phyloP scores from a whole-genome alignment of 257 asterid species.

The Ligustrum vulgare region DNA sequence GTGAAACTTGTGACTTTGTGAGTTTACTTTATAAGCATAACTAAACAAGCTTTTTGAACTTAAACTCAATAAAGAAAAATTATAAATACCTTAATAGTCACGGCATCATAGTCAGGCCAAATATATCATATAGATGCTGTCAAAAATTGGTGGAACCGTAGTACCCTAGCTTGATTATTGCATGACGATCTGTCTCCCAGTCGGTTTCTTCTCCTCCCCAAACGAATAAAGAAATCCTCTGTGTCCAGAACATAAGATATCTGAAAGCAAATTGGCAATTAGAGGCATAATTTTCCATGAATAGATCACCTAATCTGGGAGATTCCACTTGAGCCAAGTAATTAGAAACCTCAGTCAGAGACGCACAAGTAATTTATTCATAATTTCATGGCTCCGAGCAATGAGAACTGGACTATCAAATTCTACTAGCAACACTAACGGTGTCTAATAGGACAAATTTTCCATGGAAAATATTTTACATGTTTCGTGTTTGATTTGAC shows the following conservation, averaged over 20 bases:
- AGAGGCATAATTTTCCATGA: constrained; percentile 9
- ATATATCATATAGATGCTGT: constrained; percentile 24
- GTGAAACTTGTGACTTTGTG: constrained; percentile 26
- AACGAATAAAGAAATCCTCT: constrained; percentile 81
- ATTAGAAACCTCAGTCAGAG: not conserved
- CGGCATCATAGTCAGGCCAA: constrained; percentile 13
- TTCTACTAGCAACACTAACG: not conserved
- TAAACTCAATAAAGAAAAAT: not conserved
- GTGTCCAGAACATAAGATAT: constrained; percentile 89
- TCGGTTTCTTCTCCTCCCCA: constrained; percentile 46
- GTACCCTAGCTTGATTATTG: constrained; percentile 44
- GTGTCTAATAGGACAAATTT: too few relatives aligned
- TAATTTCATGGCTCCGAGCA: not conserved
- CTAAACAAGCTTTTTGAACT: not conserved
- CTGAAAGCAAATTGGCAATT: constrained; percentile 42
- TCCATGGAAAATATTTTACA: too few relatives aligned
- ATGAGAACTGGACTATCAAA: not conserved
- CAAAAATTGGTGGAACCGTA: constrained; percentile 56
- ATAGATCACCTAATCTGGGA: not conserved
- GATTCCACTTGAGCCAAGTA: not conserved
- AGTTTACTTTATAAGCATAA: constrained; percentile 53
- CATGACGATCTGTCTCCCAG: constrained; percentile 30
- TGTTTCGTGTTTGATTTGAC: too few relatives aligned
- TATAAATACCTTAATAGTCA: constrained; percentile 30
- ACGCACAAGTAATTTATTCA: not conserved